Base-by-base conservation (phyloP, 768 basidiomycete genomes). In the Psilocybe cyanescens region DNA sequence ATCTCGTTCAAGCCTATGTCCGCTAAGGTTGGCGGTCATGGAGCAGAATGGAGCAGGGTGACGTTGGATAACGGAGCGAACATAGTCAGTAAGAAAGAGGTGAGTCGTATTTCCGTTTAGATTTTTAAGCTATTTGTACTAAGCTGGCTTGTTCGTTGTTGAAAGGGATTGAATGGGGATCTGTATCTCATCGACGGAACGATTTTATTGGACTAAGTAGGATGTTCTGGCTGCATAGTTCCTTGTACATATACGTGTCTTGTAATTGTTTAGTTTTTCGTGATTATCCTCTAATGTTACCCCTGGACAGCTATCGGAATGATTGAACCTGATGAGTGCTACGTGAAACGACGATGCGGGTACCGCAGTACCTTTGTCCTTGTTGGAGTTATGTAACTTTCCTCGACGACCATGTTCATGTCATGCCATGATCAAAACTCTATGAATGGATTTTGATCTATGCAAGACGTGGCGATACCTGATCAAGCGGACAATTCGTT, bases 51-150 rank as follows among this genome's bases (percentile, higher is more conserved):
- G 91, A 75, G 76, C 64, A 78, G 77, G 44, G 83, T 89, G 6
- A 78, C 79, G 0, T 66, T 94, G 11, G 83, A 88, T 57, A 81
- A 80, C 41, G 81, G 81, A 11, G 72, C 85, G 8, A 81, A 72
- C 44, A 88, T 95, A 45, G 64, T 84, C 19, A 79, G 71, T 1
- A 85, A 79, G 81, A 88, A 83, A 71, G 81, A 89, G 82, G 93
- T 91, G 33, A 11, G 33, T 35, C 33, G 53, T 2, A 71, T 65
- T 24, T 5, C 54, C 28, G 30, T 17, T 29, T 28, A 16, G 8
- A 3, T 35, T 44, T 17, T 29, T 16, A 24, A 24, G n/a, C 30
- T 44, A 7, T 37, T 54, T 11, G 11, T 28, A 11, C 39, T 3
- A 50, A 6, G 33, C 54, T 19, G 24, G 48, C 46, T 17, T 7